Percentiles rank a stretch among this genome's conserved stretches.
Conservation (phyloP, 805 yeast genomes). For the Yarrowia sp. region DNA sequence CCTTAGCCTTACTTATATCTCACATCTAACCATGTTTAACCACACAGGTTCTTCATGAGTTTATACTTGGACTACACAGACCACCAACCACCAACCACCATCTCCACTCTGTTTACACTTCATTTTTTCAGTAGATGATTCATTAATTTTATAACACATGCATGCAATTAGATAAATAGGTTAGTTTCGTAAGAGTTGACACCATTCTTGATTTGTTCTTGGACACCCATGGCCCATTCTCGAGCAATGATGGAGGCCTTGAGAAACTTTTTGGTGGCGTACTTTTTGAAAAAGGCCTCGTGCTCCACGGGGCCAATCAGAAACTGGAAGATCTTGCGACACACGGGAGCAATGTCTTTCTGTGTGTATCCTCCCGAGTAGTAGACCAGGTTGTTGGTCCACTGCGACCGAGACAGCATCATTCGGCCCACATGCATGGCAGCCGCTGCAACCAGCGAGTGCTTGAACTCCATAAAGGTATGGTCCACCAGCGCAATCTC, state of each 20-base stretch:
- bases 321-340: constrained; percentile 77
- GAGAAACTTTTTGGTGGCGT: constrained; percentile 86
- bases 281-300: constrained; percentile 92
- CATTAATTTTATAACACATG: constrained; percentile 31
- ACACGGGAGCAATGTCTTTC: constrained; percentile 72
- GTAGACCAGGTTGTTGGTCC: constrained; percentile 88
- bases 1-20: too few species aligned
- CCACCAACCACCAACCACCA: too few species aligned
- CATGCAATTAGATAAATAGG: constrained; percentile 39
- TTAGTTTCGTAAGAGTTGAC: constrained; percentile 37
- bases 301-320: constrained; percentile 78
- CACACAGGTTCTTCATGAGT: not conserved
- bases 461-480: constrained; percentile 72
- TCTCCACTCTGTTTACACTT: not conserved
- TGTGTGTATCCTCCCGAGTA: constrained; percentile 90
- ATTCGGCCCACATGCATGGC: constrained; percentile 84
- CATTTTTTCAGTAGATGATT: constrained; percentile 16
- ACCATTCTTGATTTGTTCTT: constrained; percentile 34
- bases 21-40: not conserved
- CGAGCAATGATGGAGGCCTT: constrained; percentile 56
- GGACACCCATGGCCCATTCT: constrained; percentile 47
- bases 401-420: constrained; percentile 68
- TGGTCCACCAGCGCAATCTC: constrained; percentile 81
- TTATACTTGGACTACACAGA: not conserved
- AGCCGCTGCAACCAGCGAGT: constrained; percentile 83